Base-by-base conservation (phyloP, 2,329 filamentous ascomycete species). In the Paradendryphiella salina region DNA sequence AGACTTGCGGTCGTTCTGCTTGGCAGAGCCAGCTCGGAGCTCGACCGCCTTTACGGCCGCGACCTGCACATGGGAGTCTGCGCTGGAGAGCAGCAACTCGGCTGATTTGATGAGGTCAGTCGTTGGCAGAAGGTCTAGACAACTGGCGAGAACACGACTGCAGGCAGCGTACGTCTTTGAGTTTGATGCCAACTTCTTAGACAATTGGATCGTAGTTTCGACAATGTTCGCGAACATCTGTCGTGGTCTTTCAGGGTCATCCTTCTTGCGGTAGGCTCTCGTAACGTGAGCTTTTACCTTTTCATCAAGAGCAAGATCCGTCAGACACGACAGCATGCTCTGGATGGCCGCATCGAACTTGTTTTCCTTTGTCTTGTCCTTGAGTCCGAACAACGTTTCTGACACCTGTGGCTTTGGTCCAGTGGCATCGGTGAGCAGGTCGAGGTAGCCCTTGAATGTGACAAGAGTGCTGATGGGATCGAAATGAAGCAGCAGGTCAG, bases 81-180 rank as follows among this genome's bases (percentile, higher is more conserved):
- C 85, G 40, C 87, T 84, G 59, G 89, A 83, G 29, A 97, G 83
- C 23, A 99, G 80, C 21, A 85, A 84, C 68, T 96, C 89, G 33
- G 95, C 87, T 8, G 91, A 89, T 70, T 90, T 89, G 71, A 97
- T 85, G 72, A 97, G 94, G 73, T 96, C 90, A 44, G 85, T 81
- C 3, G 93, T 91, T 0, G 92, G 93, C 34, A 96, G 80, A 5
- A 96, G 82, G 56, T 89, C 87, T 42, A 99, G 80, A n/a, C 96
- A 78, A 56, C 88, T 87, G 14, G 88, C 85, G 39, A 97, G 80
- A 1, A 90, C 83, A 49, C 88, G 84, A 32, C 88, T 87, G 64
- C 78, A 79, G 18, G 75, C 75, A 6, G 73, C 65, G 32, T 71
- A 68, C 5, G 76, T 61, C 39, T 65, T 62, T 1, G 60, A 61